Base-by-base conservation (phyloP, 2,329 filamentous ascomycete species). In the Hymenoscyphus occultus region DNA sequence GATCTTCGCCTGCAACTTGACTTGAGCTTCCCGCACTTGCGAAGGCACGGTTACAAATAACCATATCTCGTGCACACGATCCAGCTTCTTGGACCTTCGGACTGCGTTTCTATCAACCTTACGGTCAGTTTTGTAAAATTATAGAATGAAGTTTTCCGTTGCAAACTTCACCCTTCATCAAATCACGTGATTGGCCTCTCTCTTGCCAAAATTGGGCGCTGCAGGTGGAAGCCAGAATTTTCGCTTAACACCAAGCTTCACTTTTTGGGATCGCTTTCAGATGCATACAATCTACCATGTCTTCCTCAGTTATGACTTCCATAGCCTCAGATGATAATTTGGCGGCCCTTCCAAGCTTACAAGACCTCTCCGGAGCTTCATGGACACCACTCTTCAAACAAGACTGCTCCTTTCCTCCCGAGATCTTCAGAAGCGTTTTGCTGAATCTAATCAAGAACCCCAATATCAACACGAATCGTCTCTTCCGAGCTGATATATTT, bases 401-500 rank as follows among this genome's bases (percentile, higher is more conserved):
- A 69, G 74, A 70, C 28, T 91, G 90, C 74, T 81, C 80, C 13
- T 93, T 93, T 74, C 78, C 82, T 16, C 82, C 87, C 0, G 80
- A 82, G 39, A 80, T 86, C 63, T 94, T 93, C 74, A 78, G 81
- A 65, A 77, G 82, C 51, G 87, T 90, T 60, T 91, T 92, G 86
- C 78, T 86, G 71, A 92, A 93, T 72, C 80, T 93, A 64, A 84
- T 94, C 69, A 84, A 84, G 70, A 93, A 94, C 72, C 91, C 91
- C 0, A 94, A 95, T 70, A 81, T 92, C 76, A 92, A 92, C 69
- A 91, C 90, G 0, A 87, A 84, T 16, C 90, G 90, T 83, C 81
- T 95, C 1, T 91, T 93, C 72, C 86, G 91, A 39, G 91, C 91
- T 58, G 91, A 95, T 72, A 87, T 94, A 32, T 81, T 90, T 32